Base-by-base conservation (phyloP, 1,284 basidiomycete genomes). In the Rhodotorula sp. region DNA sequence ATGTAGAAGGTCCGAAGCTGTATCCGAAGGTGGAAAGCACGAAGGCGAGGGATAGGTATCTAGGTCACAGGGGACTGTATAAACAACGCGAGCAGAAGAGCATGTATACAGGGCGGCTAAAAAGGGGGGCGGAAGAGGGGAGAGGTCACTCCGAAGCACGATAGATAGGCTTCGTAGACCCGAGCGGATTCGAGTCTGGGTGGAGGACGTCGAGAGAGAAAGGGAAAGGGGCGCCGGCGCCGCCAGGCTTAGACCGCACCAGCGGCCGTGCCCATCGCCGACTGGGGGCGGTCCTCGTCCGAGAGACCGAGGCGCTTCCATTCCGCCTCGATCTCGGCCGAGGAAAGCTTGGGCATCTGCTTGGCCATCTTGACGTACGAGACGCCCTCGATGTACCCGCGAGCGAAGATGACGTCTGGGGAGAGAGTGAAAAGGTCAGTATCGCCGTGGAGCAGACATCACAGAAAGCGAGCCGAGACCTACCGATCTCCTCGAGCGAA, bases 321-420 rank as follows among this genome's bases (percentile, higher is more conserved):
- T 55, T 78, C 78, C 5, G 61, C 63, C 52, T 77, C 67, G 63
- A 79, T 74, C 55, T 79, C 76, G 2, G 60, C 62, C 1, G 50
- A 46, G 4, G 67, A 54, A 10, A 78, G 55, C 14, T 63, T 65
- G 8, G 78, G 78, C 77, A 78, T 74, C n/a, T 69, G 53, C 34
- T 72, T 66, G 4, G 76, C 71, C 61, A 79, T 72, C 41, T 71
- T 67, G 60, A 77, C 75, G 25, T 76, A 77, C 0, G 64, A 64
- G 23, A 72, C 71, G 21, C 61, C 49, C 61, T 79, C 78, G 67
- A 76, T 61, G 67, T 78, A 74, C 21, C 74, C 78, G n/a, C 74
- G 73, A 19, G 78, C 79, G 58, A 80, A 80, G 66, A 80, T 77
- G 46, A 74, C 27, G 54, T 80, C 79, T 19, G 17, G 17, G 48